Percentiles rank a stretch among this genome's conserved stretches.
These are phyloP conservation scores for Daldinia loculata DNA, from an alignment of 495 filamentous ascomycete species.

Conservation along the genomic window DNA sequence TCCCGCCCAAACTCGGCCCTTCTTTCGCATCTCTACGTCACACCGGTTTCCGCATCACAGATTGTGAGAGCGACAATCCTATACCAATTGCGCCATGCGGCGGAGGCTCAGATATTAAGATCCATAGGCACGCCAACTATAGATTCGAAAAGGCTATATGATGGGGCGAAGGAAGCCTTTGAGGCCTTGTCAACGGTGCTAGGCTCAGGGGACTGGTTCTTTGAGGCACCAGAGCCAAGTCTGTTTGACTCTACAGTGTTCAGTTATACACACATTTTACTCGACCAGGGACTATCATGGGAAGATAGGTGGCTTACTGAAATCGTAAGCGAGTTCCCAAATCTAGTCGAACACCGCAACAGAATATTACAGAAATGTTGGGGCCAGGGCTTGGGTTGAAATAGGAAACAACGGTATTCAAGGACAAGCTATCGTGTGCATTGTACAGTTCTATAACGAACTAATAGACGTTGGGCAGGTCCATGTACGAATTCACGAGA, in stretches of 20 bases:
- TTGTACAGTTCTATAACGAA: not conserved
- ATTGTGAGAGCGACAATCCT: conserved; percentile 70
- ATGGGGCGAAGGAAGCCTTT: conserved; percentile 74
- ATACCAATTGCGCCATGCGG: conserved; percentile 73
- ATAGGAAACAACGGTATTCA: not conserved
- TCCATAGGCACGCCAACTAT: conserved; percentile 60
- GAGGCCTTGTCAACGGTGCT: conserved; percentile 77
- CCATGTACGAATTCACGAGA: not conserved
- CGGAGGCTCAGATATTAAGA: conserved; percentile 75
- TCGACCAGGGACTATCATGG: conserved; percentile 70
- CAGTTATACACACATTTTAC: conserved; percentile 85
- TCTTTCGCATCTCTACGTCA: conserved; percentile 73
- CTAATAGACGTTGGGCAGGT: not conserved
- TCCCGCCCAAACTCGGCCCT: conserved; percentile 68
- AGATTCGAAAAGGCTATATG: conserved; percentile 69
- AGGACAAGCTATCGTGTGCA: not conserved
- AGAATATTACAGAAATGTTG: conserved; percentile 48
- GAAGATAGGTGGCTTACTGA: conserved; percentile 42
- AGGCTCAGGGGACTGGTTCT: conserved; percentile 61
- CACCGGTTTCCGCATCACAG: conserved; percentile 65
- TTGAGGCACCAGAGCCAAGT: conserved; percentile 60
- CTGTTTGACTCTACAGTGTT: conserved; percentile 90
- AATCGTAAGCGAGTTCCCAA: conserved; percentile 43
- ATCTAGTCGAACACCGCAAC: conserved; percentile 47
- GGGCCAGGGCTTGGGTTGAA: conserved; percentile 7